Conservation (phyloP, 2,329 filamentous ascomycete species). For the Phyllosticta ampelicida region DNA sequence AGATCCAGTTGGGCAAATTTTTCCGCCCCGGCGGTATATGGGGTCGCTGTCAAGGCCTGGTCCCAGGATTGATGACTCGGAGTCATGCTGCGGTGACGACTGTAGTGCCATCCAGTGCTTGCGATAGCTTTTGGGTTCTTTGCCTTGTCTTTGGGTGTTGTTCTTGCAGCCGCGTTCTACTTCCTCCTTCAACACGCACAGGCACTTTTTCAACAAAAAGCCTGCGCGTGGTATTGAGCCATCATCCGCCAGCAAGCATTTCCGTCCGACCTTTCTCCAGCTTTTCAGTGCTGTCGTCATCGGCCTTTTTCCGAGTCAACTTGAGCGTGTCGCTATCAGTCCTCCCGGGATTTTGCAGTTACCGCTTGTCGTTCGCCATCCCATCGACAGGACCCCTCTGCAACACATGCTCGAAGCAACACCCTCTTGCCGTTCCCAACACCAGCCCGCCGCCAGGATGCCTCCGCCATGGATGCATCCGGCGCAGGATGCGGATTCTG, state of each 20-base stretch:
- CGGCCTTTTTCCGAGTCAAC: not conserved
- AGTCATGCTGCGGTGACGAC: not conserved
- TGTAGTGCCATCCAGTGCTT: not conserved
- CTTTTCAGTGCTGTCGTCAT: not conserved
- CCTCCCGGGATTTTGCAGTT: not conserved
- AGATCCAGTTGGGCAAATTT: not conserved
- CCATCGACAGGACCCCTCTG: not conserved
- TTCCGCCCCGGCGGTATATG: not conserved
- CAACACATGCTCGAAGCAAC: not conserved
- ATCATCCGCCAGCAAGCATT: not conserved
- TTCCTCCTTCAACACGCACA: not conserved
- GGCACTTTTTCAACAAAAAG: not conserved
- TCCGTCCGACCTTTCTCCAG: not conserved
- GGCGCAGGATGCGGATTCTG: conserved; percentile 1
- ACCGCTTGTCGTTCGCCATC: not conserved
- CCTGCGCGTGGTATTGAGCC: not conserved
- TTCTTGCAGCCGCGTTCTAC: not conserved
- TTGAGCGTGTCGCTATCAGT: not conserved
- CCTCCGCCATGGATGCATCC: conserved; percentile 8
- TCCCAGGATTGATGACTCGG: not conserved
- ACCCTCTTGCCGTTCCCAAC: not conserved
- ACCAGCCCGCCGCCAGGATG: not conserved
- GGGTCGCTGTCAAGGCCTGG: not conserved
- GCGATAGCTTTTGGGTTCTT: not conserved
- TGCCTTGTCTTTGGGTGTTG: not conserved